These are phyloP conservation scores for Tricholoma terreum DNA, from an alignment of 768 basidiomycete genomes.

Conservation along the genomic window DNA sequence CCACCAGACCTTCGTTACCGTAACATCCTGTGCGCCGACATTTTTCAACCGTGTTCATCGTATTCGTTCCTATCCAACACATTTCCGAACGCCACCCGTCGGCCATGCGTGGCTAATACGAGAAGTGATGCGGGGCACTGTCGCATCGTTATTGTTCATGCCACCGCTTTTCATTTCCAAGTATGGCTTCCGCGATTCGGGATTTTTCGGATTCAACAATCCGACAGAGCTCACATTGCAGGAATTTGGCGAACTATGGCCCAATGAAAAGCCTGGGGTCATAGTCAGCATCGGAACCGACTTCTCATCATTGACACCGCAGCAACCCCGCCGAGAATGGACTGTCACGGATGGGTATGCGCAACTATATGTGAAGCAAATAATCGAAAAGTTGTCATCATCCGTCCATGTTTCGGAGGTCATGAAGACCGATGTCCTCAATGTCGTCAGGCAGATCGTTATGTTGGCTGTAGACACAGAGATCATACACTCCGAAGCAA, in stretches of 20 bases:
- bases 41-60: conserved; percentile 18
- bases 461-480: conserved; percentile 15
- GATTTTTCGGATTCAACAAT: conserved; percentile 24
- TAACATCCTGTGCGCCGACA: conserved; percentile 19
- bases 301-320: conserved; percentile 8
- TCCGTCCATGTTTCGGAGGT: background rate
- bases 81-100: conserved; percentile 3
- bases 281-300: conserved; percentile 19
- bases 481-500: conserved; percentile 3
- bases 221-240: conserved; percentile 13
- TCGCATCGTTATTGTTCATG: conserved; percentile 18
- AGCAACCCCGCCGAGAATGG: conserved; percentile 10
- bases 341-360: conserved; percentile 10
- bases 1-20: conserved; percentile 18
- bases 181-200: conserved; percentile 21
- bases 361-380: conserved; percentile 8
- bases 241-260: conserved; percentile 18
- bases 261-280: conserved; percentile 8
- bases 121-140: conserved; percentile 18
- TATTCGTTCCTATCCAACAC: conserved; percentile 21
- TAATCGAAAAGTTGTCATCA: conserved; percentile 8
- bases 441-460: conserved; percentile 17
- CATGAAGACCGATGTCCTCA: conserved; percentile 3
- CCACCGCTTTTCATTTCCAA: conserved; percentile 12
- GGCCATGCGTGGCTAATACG: conserved; percentile 20